These are phyloP conservation scores for Stachybotrys chlorohalonatus DNA, from an alignment of 2,329 filamentous ascomycete species.

Conservation along the genomic window DNA sequence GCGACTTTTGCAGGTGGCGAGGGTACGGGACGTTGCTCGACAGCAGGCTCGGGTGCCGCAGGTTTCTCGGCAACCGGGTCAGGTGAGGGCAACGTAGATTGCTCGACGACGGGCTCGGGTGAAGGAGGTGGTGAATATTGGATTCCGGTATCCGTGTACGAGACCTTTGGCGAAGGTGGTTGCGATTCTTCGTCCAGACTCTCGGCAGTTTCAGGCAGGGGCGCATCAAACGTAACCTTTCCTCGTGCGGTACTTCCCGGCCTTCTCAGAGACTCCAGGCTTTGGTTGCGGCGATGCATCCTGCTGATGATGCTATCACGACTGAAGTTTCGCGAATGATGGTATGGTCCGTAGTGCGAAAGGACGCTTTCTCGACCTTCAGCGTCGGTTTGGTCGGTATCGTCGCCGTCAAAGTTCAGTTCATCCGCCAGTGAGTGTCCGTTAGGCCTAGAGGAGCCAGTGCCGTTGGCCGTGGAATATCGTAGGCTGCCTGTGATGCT, in stretches of 20 bases:
- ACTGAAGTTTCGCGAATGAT: constrained; percentile 45
- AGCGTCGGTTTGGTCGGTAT: constrained; percentile 60
- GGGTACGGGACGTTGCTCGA: not conserved
- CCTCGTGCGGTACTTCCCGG: constrained; percentile 46
- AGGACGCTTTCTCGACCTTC: constrained; percentile 58
- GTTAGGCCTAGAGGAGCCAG: constrained; percentile 45
- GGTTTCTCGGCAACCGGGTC: not conserved
- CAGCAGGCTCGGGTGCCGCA: not conserved
- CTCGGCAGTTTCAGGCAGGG: constrained; percentile 47
- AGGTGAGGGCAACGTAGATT: not conserved
- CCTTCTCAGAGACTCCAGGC: constrained; percentile 48
- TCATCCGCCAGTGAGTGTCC: constrained; percentile 84
- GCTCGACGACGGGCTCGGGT: constrained; percentile 32
- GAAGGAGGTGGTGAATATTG: constrained; percentile 81
- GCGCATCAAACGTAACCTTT: constrained; percentile 42
- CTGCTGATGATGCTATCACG: constrained; percentile 44
- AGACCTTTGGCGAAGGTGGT: constrained; percentile 20
- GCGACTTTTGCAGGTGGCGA: constrained; percentile 29
- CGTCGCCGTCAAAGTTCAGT: constrained; percentile 76
- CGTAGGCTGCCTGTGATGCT: constrained; percentile 65
- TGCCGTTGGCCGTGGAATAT: constrained; percentile 59
- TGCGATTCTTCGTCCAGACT: constrained; percentile 40
- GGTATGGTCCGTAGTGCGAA: constrained; percentile 34
- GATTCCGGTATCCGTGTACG: constrained; percentile 57
- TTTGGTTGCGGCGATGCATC: constrained; percentile 46